Evolutionary conservation across 352 stramenopile species (phyloP), one percentile per base, ranked within the genome.

Genomic region (Phytophthora constricta): DNA sequence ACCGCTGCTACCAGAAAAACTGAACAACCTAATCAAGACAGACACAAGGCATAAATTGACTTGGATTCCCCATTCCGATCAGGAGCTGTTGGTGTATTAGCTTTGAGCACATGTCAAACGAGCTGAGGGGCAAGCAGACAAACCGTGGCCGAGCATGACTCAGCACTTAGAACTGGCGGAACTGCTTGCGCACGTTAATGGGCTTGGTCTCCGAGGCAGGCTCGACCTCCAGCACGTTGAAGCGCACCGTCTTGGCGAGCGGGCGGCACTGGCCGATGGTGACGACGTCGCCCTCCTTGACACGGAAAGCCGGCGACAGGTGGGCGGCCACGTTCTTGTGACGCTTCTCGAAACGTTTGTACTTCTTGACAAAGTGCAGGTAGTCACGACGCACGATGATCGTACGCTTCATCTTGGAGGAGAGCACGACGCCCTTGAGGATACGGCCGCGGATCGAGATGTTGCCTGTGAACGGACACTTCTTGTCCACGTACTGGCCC

Each of bases 391-490:
- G 96, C 61, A 99, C 97, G 72, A 99, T 97, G 78, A 99, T 97
- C 51, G 98, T 99, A 84, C 97, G 94, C 83, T 99, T 99, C 98
- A 99, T 99, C 94, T 99, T 99, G 81, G 90, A 99, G 72, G 97
- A 99, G 67, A 99, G 97, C 45, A 99, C 97, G 55, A 99, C 89
- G 68, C 97, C 98, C 91, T 99, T 99, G 53, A 99, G 86, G 70
- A 97, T 99, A 87, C 97, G 93, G 81, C 97, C 97, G 85, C 97
- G 97, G 85, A 99, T 99, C 76, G 97, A 98, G 53, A 99, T 97
- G 85, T 99, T 97, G 80, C 97, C 97, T 39, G 97, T 99, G 92
- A 99, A 99, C 60, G 98, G 98, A 88, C 97, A 99, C 92, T 99
- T 99, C 91, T 99, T 99, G 94, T 99, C 97, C 42, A 99, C 93